Base-by-base conservation (phyloP, 2,329 filamentous ascomycete genomes). In the Aspergillus chevalieri region DNA sequence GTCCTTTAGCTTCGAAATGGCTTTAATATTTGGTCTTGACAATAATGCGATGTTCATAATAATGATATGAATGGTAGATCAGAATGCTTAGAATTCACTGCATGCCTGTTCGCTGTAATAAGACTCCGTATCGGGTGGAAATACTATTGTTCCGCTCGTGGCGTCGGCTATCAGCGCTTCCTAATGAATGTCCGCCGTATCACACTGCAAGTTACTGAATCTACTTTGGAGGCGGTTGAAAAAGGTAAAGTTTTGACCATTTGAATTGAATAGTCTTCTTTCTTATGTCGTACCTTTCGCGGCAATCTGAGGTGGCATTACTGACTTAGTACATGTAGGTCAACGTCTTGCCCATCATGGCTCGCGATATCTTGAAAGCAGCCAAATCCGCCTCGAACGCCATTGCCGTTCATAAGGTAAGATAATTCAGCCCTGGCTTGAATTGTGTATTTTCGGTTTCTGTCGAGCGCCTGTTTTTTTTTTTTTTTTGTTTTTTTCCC, bases 401-500 rank as follows among this genome's bases (percentile, higher is more conserved):
- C 33, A 53, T 73, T 50, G 58, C 69, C 19, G 56, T 73, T 45
- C 53, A 61, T 45, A 60, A 72, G 67, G 70, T 73, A 61, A 30
- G 56, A 36, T 36, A 10, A 36, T 19, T 45, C 6, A 10, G 15
- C 41, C 19, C 2, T 30, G 43, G 19, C 7, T 6, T 34, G 26
- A 5, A 30, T 12, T 12, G 9, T 26, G 2, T 33, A 8, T 21
- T 14, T 30, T 26, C 5, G 9, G 26, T 34, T 33, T 17, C 28
- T n/a, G n/a, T 41, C 19, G 12, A 4, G 10, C 30, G 19, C 46
- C 15, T 28, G 19, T 19, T 38, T 47, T 28, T 4, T 28, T 17
- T 17, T 17, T 17, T 38, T 47, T 28, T 4, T 28, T 17, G 1
- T 17, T 17, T 17, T 17, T 38, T 47, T 28, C 7, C 34, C 34